Conservation (phyloP, 345 rosid genomes). For the Turritis glabra region DNA sequence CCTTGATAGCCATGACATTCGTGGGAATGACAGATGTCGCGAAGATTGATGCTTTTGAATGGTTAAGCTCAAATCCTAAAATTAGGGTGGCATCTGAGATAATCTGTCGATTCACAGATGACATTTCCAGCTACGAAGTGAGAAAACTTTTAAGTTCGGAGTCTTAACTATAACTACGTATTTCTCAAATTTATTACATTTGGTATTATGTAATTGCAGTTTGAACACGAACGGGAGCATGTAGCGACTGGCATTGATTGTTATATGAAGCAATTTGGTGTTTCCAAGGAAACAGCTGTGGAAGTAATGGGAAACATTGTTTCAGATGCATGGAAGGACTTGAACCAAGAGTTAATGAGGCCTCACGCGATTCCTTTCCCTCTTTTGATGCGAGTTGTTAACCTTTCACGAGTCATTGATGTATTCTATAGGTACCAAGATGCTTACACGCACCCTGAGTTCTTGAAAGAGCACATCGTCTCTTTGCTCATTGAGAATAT, state of each 20-base stretch:
- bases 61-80: slow-evolving; percentile 31
- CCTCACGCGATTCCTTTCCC: slow-evolving; percentile 3
- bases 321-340: slow-evolving; percentile 31
- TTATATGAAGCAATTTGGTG: slow-evolving; percentile 30
- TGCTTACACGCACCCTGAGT: slow-evolving; percentile 15
- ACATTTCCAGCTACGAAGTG: slow-evolving; percentile 26
- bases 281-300: slow-evolving; percentile 14
- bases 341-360: slow-evolving; percentile 33
- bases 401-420: slow-evolving; percentile 21
- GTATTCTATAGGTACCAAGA: slow-evolving; percentile 33
- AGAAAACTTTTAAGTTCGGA: background rate
- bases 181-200: background rate
- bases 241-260: slow-evolving; percentile 31
- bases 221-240: slow-evolving; percentile 28
- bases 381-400: slow-evolving; percentile 15
- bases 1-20: background rate
- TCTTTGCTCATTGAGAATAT: slow-evolving; percentile 4
- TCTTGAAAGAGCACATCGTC: slow-evolving; percentile 10
- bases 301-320: background rate
- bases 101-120: slow-evolving; percentile 7
- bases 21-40: slow-evolving; percentile 19
- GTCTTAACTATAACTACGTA: background rate
- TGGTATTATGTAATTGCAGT: background rate
- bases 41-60: slow-evolving; percentile 20
- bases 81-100: slow-evolving; percentile 24